Evolutionary conservation across 225 moss, liverwort and hornwort species (phyloP), one percentile per base, ranked within the genome.

Genomic region (Neckera pumila): DNA sequence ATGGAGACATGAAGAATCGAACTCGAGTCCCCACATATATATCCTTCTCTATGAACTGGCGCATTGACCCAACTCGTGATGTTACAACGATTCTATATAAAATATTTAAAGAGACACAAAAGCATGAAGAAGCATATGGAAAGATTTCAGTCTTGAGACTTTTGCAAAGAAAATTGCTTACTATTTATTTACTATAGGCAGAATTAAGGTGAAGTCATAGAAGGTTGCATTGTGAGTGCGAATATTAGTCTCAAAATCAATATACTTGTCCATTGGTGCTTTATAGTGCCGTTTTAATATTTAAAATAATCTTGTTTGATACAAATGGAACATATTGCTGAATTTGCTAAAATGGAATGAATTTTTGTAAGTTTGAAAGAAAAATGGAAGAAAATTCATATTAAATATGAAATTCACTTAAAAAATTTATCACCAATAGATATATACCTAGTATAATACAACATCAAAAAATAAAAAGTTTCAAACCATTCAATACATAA

Each of bases 1-100:
- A 42, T 42, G 3, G 40, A 70, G 26, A 42, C 69, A 69, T 5
- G 10, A 73, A 6, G 47, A 17, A 47, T 74, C 4, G 11, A 74
- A 74, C 31, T 1, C 2, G 0, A 6, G 6, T 47, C 74, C 0
- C 74, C 1, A 73, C 45, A 30, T 17, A 47, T 6, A 31, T 30
- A 47, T 74, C 31, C 2, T 12, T 74, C 17, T 49, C 11, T 4
- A 31, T 49, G 3, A 16, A 31, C 1, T 45, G 0, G 10, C 6
- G 3, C 3, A 0, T 45, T 43, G 43, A 25, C 2, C 72, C 43
- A 72, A 27, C 0, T 43, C 0, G 43, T 43, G 16, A 43, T 72
- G 43, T 27, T 28, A 10, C 10, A 17, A 6, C 2, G 3, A 2
- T 47, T 18, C 30, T 18, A 30, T 74, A 6, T 18, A 31, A 47